These are phyloP conservation scores for Paraglomus brasilianum DNA, from an alignment of 192 early-diverging fungal genomes.

Conservation along the genomic window DNA sequence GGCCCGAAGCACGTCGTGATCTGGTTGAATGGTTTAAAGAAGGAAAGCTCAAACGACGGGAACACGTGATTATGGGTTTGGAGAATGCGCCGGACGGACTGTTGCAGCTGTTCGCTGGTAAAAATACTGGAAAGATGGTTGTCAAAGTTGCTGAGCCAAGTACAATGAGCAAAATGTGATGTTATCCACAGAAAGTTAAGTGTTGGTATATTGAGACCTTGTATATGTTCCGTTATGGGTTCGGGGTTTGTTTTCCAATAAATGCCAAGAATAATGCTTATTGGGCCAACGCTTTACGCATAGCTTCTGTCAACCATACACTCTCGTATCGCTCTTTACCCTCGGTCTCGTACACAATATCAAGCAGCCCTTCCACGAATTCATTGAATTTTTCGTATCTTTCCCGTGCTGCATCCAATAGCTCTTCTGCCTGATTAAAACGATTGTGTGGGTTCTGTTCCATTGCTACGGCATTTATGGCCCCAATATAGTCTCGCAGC, in stretches of 20 bases:
- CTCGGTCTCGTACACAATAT: too few relatives aligned
- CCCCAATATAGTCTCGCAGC: conserved; percentile 8
- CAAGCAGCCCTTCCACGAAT: too few relatives aligned
- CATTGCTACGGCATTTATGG: conserved; percentile 15
- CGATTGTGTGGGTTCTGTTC: neutral
- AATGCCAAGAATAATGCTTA: too few relatives aligned
- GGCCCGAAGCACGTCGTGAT: conserved; percentile 41
- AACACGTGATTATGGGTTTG: conserved; percentile 46
- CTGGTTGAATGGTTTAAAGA: conserved; percentile 48
- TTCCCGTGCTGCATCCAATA: conserved; percentile 11
- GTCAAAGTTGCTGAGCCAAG: conserved; percentile 45
- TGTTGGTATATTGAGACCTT: neutral
- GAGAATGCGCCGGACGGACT: conserved; percentile 52
- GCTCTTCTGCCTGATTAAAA: neutral
- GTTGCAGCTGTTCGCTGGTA: conserved; percentile 48
- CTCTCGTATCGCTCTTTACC: too few relatives aligned
- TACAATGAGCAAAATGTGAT: conserved; percentile 37
- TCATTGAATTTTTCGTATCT: too few relatives aligned
- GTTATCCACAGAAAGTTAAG: neutral
- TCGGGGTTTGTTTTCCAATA: neutral
- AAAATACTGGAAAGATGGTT: conserved; percentile 55
- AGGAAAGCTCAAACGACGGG: conserved; percentile 44
- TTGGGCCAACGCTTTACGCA: too few relatives aligned
- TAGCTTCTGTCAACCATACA: too few relatives aligned
- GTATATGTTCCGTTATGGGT: neutral